A percentile compares a stretch with the other conserved stretches of the same genome.
phyloP scores from a whole-genome alignment of 2,329 filamentous ascomycete species.

The Alternaria alternata region DNA sequence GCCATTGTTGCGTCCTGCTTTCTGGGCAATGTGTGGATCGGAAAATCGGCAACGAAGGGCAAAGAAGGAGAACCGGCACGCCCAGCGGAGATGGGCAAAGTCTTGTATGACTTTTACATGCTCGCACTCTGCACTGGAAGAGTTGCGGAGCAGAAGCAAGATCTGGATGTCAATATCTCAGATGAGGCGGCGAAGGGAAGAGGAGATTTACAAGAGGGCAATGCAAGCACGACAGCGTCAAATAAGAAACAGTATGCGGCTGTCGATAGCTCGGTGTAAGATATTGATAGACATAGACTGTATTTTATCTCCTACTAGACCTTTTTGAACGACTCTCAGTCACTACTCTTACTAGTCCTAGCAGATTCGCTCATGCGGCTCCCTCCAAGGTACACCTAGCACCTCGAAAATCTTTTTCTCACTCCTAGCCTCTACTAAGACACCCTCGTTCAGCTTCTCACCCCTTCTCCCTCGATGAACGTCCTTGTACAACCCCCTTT shows the following conservation, averaged over 20 bases:
- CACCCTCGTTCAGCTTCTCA: constrained; percentile 71
- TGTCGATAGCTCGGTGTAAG: background rate
- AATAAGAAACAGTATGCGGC: background rate
- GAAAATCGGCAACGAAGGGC: constrained; percentile 30
- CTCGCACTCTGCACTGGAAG: constrained; percentile 22
- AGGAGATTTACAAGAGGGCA: background rate
- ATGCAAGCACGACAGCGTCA: background rate
- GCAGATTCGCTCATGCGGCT: constrained; percentile 49
- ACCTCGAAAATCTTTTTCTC: constrained; percentile 84
- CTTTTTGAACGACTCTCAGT: background rate
- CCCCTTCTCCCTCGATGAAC: constrained; percentile 68
- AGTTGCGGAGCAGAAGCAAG: constrained; percentile 19
- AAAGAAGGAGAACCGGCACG: constrained; percentile 17
- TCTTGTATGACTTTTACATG: constrained; percentile 32
- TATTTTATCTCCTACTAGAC: background rate
- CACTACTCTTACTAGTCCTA: constrained; percentile 10
- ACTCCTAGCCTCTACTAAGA: constrained; percentile 74
- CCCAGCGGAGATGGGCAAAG: constrained; percentile 23
- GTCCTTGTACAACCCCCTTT: constrained; percentile 78
- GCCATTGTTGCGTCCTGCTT: constrained; percentile 55
- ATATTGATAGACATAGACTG: background rate
- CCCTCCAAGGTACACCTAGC: constrained; percentile 85
- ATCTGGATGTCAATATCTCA: constrained; percentile 25
- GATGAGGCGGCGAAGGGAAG: constrained; percentile 12
- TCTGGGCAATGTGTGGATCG: constrained; percentile 64